Conservation (phyloP, 1,139 yeast genomes). For the Protomyces arabidopsidicola region DNA sequence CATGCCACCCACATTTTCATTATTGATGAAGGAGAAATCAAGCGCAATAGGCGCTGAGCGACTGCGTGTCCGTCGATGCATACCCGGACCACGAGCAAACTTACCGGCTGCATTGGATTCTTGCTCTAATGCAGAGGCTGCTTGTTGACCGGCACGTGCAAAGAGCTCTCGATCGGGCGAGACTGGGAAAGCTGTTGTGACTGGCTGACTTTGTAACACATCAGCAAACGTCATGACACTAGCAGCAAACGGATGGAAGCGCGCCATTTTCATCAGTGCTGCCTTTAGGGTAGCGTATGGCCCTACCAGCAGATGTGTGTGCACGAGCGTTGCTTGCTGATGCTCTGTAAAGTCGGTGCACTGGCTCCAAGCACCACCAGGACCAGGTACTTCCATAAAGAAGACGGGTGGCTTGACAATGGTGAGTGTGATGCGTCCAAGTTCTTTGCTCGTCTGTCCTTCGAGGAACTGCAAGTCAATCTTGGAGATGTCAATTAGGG, state of each 20-base stretch:
- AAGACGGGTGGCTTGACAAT: conserved; percentile 35
- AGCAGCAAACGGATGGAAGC: neutral
- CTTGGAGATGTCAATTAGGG: conserved; percentile 33
- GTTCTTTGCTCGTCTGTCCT: neutral
- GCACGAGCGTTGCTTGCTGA: conserved; percentile 35
- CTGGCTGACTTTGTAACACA: neutral
- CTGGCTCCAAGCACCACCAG: conserved; percentile 34
- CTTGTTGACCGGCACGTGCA: neutral
- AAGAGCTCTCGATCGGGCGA: neutral
- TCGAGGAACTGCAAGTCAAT: neutral
- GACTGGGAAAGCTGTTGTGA: neutral
- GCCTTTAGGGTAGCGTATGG: conserved; percentile 25
- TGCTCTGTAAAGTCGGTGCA: conserved; percentile 39
- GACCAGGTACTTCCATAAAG: conserved; percentile 33
- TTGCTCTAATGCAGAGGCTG: neutral
- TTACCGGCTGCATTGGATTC: neutral
- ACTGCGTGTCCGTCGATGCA: conserved; percentile 33
- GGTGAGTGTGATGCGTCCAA: conserved; percentile 6
- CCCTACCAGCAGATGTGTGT: conserved; percentile 37
- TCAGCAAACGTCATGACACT: conserved; percentile 3
- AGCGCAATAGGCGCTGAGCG: conserved; percentile 32
- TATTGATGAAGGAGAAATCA: conserved; percentile 29
- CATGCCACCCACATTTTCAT: conserved; percentile 9
- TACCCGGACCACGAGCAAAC: neutral
- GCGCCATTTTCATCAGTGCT: neutral